Evolutionary conservation across 768 basidiomycete species (phyloP).

Genomic region (Lactarius tabidus): DNA sequence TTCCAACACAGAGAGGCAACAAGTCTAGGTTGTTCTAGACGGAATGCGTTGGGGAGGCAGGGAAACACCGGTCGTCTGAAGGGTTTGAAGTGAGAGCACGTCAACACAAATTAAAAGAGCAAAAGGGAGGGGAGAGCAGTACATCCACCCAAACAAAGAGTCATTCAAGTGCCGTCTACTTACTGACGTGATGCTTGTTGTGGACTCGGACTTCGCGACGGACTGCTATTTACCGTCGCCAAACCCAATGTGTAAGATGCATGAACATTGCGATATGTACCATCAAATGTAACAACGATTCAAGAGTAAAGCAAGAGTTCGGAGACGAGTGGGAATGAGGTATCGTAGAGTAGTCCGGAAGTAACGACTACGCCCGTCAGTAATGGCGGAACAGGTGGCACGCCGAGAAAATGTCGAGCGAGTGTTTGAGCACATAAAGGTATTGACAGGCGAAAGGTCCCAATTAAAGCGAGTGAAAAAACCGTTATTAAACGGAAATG

Average conservation of each 20-base stretch:
- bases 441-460: slow-evolving; percentile 6
- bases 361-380: neutral
- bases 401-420: neutral
- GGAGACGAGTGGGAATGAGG: neutral
- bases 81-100: too few species aligned
- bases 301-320: slow-evolving; percentile 5
- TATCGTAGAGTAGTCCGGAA: slow-evolving; percentile 10
- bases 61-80: too few species aligned
- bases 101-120: too few species aligned
- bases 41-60: too few species aligned
- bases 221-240: neutral
- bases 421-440: slow-evolving; percentile 8
- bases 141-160: too few species aligned
- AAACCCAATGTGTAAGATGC: neutral
- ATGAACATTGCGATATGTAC: slow-evolving; percentile 5
- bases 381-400: neutral
- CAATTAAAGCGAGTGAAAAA: slow-evolving; percentile 9
- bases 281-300: neutral
- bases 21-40: too few species aligned
- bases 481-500: slow-evolving; percentile 20
- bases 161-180: too few species aligned
- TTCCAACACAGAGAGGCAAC: too few species aligned
- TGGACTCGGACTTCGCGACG: too few species aligned
- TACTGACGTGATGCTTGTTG: too few species aligned
- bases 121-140: too few species aligned